Conservation (phyloP, 2,329 filamentous ascomycete species). For the Aspergillus pseudoterreus region DNA sequence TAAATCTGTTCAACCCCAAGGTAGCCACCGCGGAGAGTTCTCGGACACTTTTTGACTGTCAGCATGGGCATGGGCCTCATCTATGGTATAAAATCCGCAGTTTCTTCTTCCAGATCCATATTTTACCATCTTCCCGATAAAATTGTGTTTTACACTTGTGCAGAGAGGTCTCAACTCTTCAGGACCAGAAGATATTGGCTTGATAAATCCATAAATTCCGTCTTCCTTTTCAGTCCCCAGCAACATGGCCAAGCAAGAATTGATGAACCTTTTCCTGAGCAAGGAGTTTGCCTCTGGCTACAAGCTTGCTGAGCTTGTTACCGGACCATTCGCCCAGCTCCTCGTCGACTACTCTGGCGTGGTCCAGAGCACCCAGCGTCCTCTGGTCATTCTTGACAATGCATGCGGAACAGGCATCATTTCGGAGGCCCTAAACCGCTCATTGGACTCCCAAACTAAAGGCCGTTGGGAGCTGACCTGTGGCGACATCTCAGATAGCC, state of each 20-base stretch:
- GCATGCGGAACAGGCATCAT: constrained; percentile 54
- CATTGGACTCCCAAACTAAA: constrained; percentile 38
- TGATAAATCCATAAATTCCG: too few species aligned
- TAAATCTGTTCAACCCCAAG: too few species aligned
- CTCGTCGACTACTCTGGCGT: constrained; percentile 30
- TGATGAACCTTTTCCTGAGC: constrained; percentile 14
- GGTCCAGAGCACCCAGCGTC: constrained; percentile 12
- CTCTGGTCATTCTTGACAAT: constrained; percentile 47
- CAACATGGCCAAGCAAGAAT: constrained; percentile 14
- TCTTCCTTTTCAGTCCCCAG: too few species aligned
- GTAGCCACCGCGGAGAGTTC: too few species aligned
- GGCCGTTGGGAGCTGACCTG: constrained; percentile 47
- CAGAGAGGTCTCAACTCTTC: neutral
- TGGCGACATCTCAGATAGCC: constrained; percentile 44
- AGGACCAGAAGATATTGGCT: too few species aligned
- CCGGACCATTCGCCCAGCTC: constrained; percentile 24
- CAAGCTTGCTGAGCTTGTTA: constrained; percentile 27
- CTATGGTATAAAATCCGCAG: too few species aligned
- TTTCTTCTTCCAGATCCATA: too few species aligned
- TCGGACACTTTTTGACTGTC: too few species aligned
- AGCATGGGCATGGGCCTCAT: too few species aligned
- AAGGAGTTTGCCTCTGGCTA: constrained; percentile 23
- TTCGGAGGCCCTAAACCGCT: constrained; percentile 43
- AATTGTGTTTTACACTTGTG: too few species aligned
- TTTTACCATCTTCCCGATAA: too few species aligned